Base-by-base conservation (phyloP, 768 basidiomycete species). In the Pulveroboletus ravenelii region DNA sequence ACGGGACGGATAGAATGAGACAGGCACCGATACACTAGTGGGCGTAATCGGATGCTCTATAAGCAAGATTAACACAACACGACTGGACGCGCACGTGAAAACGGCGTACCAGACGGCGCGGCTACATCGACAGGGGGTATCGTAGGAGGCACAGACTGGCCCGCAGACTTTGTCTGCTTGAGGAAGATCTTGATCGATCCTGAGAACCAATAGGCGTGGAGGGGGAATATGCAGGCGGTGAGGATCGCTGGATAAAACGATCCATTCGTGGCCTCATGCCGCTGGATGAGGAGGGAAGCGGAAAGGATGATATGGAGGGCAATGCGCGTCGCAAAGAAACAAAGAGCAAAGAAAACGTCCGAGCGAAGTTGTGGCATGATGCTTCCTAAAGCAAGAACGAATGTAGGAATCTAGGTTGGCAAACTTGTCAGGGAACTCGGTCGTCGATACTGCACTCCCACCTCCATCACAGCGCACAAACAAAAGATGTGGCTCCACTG, bases 251-350 rank as follows among this genome's bases (percentile, higher is more conserved):
- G 80, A 3, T 72, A 53, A 36, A 60, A 65, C 1, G 74, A 73
- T 12, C 73, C 71, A 0, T 51, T 57, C 4, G 71, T 61, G 31
- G 60, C 54, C 5, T 62, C 54, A 0, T 57, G 38, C 20, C 75
- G 63, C 45, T 70, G 66, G 3, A 62, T 31, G 42, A 62, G 37
- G 36, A 71, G 71, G 0, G 70, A 54, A 17, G 63, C 39, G n/a
- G 69, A 56, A 37, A 79, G 60, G 27, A 65, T 36, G 27, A 74
- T 13, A 55, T 83, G 79, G 42, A 80, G 65, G 6, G 61, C 35
- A 37, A 83, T 80, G 23, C 81, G 73, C 20, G 78, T 76, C 38
- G 63, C n/a, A 60, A 82, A 80, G 63, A 81, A 82, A 6, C 69
- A 55, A 2, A 70, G 9, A 0, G 77, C 74, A 62, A 82, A 82